Conservation (phyloP, 306 rosid species). For the Pueraria montana region DNA sequence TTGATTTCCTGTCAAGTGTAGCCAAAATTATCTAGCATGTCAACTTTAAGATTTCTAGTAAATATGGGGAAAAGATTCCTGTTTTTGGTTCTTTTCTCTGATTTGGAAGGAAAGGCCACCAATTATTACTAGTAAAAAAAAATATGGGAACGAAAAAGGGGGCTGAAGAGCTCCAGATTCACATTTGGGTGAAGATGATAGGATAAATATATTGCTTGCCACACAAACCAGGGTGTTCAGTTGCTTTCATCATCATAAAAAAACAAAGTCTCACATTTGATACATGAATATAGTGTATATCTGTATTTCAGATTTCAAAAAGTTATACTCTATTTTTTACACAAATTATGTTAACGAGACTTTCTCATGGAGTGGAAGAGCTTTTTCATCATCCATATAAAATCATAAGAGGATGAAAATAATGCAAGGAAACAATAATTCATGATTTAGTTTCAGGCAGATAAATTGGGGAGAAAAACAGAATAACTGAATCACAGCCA, state of each 20-base stretch:
- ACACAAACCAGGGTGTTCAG: slow-evolving; percentile 37
- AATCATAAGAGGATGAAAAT: slow-evolving; percentile 23
- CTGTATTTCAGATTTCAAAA: slow-evolving; percentile 21
- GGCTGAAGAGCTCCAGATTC: slow-evolving; percentile 38
- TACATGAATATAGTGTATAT: slow-evolving; percentile 13
- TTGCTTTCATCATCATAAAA: slow-evolving; percentile 10
- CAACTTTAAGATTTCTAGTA: slow-evolving; percentile 47
- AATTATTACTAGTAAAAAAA: background rate
- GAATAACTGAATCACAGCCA: slow-evolving; percentile 33
- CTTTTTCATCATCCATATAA: slow-evolving; percentile 5
- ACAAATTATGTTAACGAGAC: slow-evolving; percentile 20
- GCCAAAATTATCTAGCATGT: slow-evolving; percentile 65
- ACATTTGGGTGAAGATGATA: slow-evolving; percentile 14
- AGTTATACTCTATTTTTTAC: slow-evolving; percentile 15
- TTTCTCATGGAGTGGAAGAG: slow-evolving; percentile 17
- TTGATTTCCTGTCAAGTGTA: slow-evolving; percentile 84
- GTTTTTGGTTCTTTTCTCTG: slow-evolving; percentile 21
- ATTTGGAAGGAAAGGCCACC: slow-evolving; percentile 26
- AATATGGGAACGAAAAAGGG: background rate
- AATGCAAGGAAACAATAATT: slow-evolving; percentile 34
- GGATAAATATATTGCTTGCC: slow-evolving; percentile 26
- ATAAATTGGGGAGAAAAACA: slow-evolving; percentile 26
- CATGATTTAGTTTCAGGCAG: slow-evolving; percentile 32
- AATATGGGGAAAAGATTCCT: slow-evolving; percentile 17
- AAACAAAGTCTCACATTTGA: background rate